A percentile compares a stretch with the other conserved stretches of the same genome.
These are phyloP conservation scores for Polychaeton citri DNA, from an alignment of 2,329 filamentous ascomycete species.

Conservation along the genomic window DNA sequence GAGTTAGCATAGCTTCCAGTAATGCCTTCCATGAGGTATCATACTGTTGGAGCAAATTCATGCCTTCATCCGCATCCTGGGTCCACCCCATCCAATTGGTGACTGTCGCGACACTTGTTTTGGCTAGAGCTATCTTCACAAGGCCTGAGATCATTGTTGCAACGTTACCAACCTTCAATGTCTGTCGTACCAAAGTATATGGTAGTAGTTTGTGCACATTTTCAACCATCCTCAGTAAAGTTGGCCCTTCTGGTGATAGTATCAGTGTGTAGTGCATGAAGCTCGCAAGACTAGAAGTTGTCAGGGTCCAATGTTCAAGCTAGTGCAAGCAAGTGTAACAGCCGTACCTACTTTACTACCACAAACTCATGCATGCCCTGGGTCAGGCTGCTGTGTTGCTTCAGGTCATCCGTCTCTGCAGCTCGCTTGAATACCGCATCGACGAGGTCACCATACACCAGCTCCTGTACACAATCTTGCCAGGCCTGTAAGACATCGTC, in stretches of 20 bases:
- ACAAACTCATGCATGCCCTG: constrained; percentile 54
- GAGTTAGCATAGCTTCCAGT: neutral
- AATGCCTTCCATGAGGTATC: constrained; percentile 3
- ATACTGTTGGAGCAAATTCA: constrained; percentile 61
- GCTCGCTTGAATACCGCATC: constrained; percentile 52
- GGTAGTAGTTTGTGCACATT: constrained; percentile 59
- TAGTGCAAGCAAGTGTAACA: constrained; percentile 1
- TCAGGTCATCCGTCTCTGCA: constrained; percentile 47
- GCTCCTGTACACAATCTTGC: constrained; percentile 50
- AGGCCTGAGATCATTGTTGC: constrained; percentile 71
- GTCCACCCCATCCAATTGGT: constrained; percentile 72
- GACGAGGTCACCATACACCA: constrained; percentile 55
- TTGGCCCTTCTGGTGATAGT: constrained; percentile 61
- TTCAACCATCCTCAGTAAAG: constrained; percentile 56
- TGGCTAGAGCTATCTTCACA: constrained; percentile 60
- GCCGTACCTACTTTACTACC: constrained; percentile 49
- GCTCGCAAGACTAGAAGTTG: constrained; percentile 48
- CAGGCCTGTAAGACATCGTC: constrained; percentile 51
- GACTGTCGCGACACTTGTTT: constrained; percentile 58
- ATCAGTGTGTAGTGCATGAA: constrained; percentile 63
- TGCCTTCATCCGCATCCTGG: constrained; percentile 57
- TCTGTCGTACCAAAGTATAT: constrained; percentile 59
- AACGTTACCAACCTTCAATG: constrained; percentile 62
- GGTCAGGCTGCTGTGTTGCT: constrained; percentile 48
- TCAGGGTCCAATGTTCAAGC: neutral